Conservation (phyloP, 495 filamentous ascomycete genomes). For the Hyphodiscus hymeniophilus region DNA sequence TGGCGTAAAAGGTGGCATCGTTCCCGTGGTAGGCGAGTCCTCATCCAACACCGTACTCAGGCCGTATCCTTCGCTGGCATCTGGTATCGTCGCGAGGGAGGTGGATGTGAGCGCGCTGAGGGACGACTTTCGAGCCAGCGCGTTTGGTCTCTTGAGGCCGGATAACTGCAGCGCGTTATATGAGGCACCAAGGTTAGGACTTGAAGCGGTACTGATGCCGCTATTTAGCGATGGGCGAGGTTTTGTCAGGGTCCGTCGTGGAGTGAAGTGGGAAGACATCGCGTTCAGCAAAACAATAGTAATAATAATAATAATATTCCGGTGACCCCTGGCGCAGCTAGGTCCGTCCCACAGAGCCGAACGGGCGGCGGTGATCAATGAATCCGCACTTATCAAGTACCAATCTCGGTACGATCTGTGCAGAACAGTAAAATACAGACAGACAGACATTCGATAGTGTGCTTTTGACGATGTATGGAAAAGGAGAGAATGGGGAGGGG, state of each 20-base stretch:
- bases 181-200: slow-evolving; percentile 44
- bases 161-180: slow-evolving; percentile 30
- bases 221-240: slow-evolving; percentile 32
- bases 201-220: slow-evolving; percentile 48
- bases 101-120: slow-evolving; percentile 54
- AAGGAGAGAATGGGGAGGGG: no score
- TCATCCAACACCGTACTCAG: slow-evolving; percentile 41
- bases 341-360: no score
- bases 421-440: no score
- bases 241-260: slow-evolving; percentile 32
- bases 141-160: slow-evolving; percentile 26
- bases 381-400: no score
- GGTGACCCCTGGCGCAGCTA: no score
- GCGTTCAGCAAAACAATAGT: neutral
- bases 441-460: no score
- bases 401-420: no score
- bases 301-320: no score
- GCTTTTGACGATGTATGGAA: no score
- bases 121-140: slow-evolving; percentile 56
- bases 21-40: slow-evolving; percentile 30
- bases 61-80: slow-evolving; percentile 53
- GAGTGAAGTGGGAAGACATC: slow-evolving; percentile 26
- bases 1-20: slow-evolving; percentile 28
- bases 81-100: slow-evolving; percentile 50
- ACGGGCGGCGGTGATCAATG: no score